Evolutionary conservation across 495 filamentous ascomycete genomes (phyloP).

Genomic region (Hypoxylon rickii): DNA sequence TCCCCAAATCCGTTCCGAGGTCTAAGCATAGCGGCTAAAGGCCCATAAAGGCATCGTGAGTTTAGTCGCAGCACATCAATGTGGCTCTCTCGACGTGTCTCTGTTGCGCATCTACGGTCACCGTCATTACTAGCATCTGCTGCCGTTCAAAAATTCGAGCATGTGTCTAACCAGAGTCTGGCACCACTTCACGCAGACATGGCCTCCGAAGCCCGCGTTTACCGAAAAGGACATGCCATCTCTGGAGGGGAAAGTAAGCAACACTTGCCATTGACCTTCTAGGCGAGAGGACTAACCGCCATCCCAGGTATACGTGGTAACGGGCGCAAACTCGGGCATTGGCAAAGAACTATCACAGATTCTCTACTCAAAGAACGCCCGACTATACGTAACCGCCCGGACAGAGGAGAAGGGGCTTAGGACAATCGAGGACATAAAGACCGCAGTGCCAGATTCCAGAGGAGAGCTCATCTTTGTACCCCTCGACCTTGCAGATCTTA

Average conservation of each 20-base stretch:
- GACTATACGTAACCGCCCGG: slow-evolving; percentile 53
- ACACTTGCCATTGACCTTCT: neutral
- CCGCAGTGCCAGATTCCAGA: slow-evolving; percentile 7
- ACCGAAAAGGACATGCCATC: slow-evolving; percentile 23
- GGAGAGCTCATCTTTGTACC: slow-evolving; percentile 28
- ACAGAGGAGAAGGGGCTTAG: slow-evolving; percentile 31
- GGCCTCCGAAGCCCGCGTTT: slow-evolving; percentile 32
- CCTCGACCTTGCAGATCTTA: slow-evolving; percentile 33
- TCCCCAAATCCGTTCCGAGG: no score
- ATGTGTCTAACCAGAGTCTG: neutral
- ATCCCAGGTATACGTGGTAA: slow-evolving; percentile 48
- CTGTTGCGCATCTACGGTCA: no score
- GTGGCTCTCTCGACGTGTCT: no score
- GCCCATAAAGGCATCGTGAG: no score
- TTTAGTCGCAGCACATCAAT: no score
- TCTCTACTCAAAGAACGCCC: slow-evolving; percentile 46
- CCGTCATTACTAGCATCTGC: no score
- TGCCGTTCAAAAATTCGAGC: neutral
- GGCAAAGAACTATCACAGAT: slow-evolving; percentile 48
- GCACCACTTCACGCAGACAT: slow-evolving; percentile 20
- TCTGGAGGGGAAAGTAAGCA: slow-evolving; percentile 23
- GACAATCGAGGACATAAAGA: slow-evolving; percentile 31
- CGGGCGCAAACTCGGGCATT: slow-evolving; percentile 49
- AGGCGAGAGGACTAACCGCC: neutral
- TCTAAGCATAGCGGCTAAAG: no score